Conservation (phyloP, 2,329 filamentous ascomycete species). For the Sporothrix brunneoviolacea region DNA sequence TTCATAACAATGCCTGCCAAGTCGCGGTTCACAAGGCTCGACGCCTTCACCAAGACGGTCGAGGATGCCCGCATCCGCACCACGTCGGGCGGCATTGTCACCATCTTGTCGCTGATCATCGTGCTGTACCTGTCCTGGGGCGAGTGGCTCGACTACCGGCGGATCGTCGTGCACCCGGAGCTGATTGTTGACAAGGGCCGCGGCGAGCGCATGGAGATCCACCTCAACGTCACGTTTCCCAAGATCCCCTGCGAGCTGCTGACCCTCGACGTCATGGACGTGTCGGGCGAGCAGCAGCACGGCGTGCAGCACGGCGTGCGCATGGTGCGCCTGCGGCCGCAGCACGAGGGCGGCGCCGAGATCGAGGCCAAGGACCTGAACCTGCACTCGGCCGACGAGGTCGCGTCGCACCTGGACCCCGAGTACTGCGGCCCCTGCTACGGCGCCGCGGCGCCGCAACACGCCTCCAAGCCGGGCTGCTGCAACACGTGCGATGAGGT, state of each 20-base stretch:
- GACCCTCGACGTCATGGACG: constrained; percentile 98
- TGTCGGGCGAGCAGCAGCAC: constrained; percentile 92
- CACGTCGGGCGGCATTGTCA: constrained; percentile 91
- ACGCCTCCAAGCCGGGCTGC: constrained; percentile 74
- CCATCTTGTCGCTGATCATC: constrained; percentile 79
- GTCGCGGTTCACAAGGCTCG: constrained; percentile 90
- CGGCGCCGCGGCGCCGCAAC: constrained; percentile 67
- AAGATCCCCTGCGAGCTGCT: constrained; percentile 89
- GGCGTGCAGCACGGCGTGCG: constrained; percentile 87
- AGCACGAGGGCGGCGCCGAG: constrained; percentile 65
- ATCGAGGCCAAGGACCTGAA: constrained; percentile 65
- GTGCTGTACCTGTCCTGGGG: constrained; percentile 86
- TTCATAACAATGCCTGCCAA: constrained; percentile 66
- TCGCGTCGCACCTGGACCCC: constrained; percentile 74
- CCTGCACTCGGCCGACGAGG: constrained; percentile 63
- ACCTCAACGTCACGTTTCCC: constrained; percentile 94
- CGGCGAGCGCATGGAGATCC: constrained; percentile 99
- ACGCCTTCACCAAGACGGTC: constrained; percentile 98
- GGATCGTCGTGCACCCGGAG: constrained; percentile 81
- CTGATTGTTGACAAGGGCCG: constrained; percentile 93
- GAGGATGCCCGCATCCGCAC: constrained; percentile 96
- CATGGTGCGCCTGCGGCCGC: constrained; percentile 75
- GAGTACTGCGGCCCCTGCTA: constrained; percentile 92
- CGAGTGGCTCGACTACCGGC: constrained; percentile 92
- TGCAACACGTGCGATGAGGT: constrained; percentile 98